Percentiles rank a stretch among this genome's conserved stretches.
Conservation (phyloP, 2,329 filamentous ascomycete genomes). For the Aureobasidium musti region DNA sequence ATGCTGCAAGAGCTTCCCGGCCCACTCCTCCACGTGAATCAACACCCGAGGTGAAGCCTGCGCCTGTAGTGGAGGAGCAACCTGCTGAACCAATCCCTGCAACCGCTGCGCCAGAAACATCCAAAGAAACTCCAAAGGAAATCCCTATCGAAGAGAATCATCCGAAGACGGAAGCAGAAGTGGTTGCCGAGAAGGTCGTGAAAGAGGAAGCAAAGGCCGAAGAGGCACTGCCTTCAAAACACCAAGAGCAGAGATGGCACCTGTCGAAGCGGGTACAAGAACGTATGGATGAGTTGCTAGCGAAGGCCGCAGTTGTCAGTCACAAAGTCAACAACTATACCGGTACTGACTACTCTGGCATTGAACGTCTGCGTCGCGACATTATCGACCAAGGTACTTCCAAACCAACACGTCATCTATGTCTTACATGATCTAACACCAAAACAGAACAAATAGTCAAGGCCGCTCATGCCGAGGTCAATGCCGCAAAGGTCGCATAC, state of each 20-base stretch:
- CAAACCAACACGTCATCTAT: neutral
- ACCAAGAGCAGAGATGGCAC: slow-evolving; percentile 57
- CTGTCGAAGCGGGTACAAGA: slow-evolving; percentile 63
- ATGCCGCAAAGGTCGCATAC: slow-evolving; percentile 71
- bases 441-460: slow-evolving; percentile 60
- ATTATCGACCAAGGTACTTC: slow-evolving; percentile 66
- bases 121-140: neutral
- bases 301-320: slow-evolving; percentile 79
- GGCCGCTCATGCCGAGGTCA: slow-evolving; percentile 62
- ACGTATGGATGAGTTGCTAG: slow-evolving; percentile 87
- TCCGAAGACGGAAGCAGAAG: neutral
- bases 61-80: neutral
- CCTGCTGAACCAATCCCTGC: neutral
- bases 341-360: slow-evolving; percentile 79
- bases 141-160: neutral
- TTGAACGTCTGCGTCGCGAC: slow-evolving; percentile 78
- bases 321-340: slow-evolving; percentile 92
- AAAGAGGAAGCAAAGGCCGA: slow-evolving; percentile 30
- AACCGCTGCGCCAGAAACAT: neutral
- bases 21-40: neutral
- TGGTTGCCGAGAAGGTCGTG: neutral
- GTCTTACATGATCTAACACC: slow-evolving; percentile 21
- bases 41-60: neutral
- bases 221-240: slow-evolving; percentile 55
- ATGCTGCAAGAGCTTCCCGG: slow-evolving; percentile 5